Base-by-base conservation (phyloP, 2,329 filamentous ascomycete species). In the Fusarium pseudonygamai region DNA sequence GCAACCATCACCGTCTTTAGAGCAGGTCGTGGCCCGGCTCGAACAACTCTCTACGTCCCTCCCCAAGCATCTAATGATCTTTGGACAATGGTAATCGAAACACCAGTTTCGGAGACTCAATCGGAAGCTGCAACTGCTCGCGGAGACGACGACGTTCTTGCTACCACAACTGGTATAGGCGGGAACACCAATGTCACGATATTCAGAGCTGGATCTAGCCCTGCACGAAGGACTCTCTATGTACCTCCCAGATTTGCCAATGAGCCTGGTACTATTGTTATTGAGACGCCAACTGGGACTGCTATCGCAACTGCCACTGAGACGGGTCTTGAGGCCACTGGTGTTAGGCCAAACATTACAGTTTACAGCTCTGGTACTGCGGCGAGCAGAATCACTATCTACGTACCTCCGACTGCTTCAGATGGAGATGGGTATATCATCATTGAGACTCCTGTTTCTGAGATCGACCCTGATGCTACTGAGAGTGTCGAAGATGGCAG, bases 1-100 rank as follows among this genome's bases (percentile, higher is more conserved):
- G 37, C 50, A 26, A 72, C 67, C 1, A 39, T 73, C 10, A 72
- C 70, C 2, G 68, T 72, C n/a, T 72, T 73, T 14, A 72, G 65
- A 18, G 11, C 39, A 7, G 69, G 69, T 1, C 18, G 14, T 2
- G 69, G 70, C 0, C 15, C 30, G 9, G 47, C 45, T 3, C 12
- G 66, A n/a, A 50, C 60, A 20, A 70, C 69, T 0, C 47, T 66
- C 4, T 73, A 60, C 32, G 46, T 72, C 7, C 49, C 69, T 14
- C 69, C 69, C 1, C 43, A 50, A 2, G 24, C 24, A 6, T 47
- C 49, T 1, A 56, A 50, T 1, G 69, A 72, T 1, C 45, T 60
- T 1, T 72, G 70, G 55, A 73, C 70, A 0, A 34, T 50, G 0
- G 59, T 72, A 1, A 66, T 72, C 0, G 70, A 70, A 14, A 73